Base-by-base conservation (phyloP, 2,329 filamentous ascomycete species). In the Colletotrichum sp. region DNA sequence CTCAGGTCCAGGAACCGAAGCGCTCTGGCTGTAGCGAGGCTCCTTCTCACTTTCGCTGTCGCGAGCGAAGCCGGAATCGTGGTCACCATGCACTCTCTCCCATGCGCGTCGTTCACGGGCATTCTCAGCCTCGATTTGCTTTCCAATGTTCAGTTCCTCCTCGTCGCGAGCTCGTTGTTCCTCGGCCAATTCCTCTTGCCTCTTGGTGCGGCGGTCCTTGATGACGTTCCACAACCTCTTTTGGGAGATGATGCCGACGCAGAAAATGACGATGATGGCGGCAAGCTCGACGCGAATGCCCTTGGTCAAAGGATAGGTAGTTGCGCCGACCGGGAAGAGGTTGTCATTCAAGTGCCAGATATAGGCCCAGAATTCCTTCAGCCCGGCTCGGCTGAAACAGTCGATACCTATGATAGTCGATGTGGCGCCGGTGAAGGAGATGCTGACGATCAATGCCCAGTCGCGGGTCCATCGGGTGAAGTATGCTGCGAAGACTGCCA, bases 331-430 rank as follows among this genome's bases (percentile, higher is more conserved):
- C 0, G 96, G 96, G 80, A 99, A 99, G 1, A 96, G 87, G 67
- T 94, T 89, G 57, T 92, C 87, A 83, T 98, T 98, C 52, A 99
- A 85, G 61, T 87, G 87, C 96, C 96, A 99, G 48, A 98, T 89
- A 82, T 98, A 99, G 7, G 95, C 90, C 96, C 96, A 99, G 79
- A 98, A 98, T 83, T 99, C 96, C 83, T 98, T 98, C 80, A 98
- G 87, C 0, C 96, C 96, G n/a, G 96, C 95, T 77, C 92, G 89
- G 80, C 93, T 96, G 80, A 96, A 98, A 84, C 95, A 98, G 83
- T 99, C 96, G 74, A 99, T 94, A 4, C 96, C 96, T 4, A 99
- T 85, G 16, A 98, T 91, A 1, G 94, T 88, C 5, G 92, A 92
- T 0, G 95, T 98, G 5, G 95, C 93, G 9, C 96, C 96, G 6